phyloP scores from a whole-genome alignment of 352 stramenopile genomes.

The Pythium insidiosum region DNA sequence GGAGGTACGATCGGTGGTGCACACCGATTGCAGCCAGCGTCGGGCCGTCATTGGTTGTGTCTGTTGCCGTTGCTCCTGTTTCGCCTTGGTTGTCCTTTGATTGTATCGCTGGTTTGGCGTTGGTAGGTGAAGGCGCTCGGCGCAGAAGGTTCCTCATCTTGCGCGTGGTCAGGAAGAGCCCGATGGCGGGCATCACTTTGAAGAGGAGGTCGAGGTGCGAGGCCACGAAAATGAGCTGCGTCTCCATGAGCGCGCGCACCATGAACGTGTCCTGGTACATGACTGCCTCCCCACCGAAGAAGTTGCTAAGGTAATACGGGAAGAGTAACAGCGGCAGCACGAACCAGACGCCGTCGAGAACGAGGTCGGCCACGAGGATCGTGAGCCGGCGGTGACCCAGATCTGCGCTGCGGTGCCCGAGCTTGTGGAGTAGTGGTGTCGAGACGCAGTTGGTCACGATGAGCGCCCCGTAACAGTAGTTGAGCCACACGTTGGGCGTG shows the following conservation, averaged over 20 bases:
- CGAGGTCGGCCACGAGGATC: conserved; percentile 9
- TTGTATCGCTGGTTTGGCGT: background rate
- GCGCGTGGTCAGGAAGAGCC: conserved; percentile 8
- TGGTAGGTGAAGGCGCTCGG: background rate
- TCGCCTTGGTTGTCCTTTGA: background rate
- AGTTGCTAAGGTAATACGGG: conserved; percentile 3
- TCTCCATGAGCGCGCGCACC: conserved; percentile 13
- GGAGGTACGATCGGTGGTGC: background rate
- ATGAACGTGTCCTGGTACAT: conserved; percentile 17
- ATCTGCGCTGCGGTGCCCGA: background rate
- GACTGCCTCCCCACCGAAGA: conserved; percentile 6
- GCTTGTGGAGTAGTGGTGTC: background rate
- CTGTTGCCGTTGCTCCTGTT: background rate
- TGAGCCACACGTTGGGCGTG: conserved; percentile 15
- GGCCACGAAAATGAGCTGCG: conserved; percentile 6
- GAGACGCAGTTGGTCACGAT: conserved; percentile 16
- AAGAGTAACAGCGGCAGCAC: conserved; percentile 9
- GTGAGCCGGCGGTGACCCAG: conserved; percentile 1
- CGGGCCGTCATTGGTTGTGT: no score
- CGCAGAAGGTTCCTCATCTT: conserved; percentile 12
- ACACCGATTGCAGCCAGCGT: no score
- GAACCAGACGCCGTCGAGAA: conserved; percentile 15
- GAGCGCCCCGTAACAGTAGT: conserved; percentile 5
- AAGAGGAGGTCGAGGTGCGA: conserved; percentile 9
- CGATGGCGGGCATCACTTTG: conserved; percentile 11